Evolutionary conservation across 2,329 filamentous ascomycete genomes (phyloP).

Genomic region (Stachybotrys chartarum): DNA sequence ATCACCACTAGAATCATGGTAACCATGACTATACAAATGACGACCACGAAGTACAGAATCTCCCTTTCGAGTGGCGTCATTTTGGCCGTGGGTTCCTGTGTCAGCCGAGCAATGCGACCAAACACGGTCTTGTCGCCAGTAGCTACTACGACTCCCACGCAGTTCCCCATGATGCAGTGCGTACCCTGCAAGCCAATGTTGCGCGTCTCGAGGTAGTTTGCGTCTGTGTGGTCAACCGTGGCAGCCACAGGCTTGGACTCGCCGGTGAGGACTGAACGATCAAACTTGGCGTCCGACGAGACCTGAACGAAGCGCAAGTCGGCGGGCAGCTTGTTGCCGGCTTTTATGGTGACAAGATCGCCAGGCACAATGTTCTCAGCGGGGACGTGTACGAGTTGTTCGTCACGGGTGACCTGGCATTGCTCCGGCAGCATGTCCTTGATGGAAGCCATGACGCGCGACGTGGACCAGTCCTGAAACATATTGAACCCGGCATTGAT

Average conservation of each 20-base stretch:
- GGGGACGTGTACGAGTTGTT: conserved; percentile 37
- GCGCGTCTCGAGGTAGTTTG: conserved; percentile 70
- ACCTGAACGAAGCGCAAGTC: conserved; percentile 64
- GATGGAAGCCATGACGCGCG: conserved; percentile 71
- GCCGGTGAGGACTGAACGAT: conserved; percentile 64
- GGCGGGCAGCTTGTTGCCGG: conserved; percentile 67
- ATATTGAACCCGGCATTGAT: conserved; percentile 64
- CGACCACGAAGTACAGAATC: conserved; percentile 62
- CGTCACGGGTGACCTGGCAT: conserved; percentile 58
- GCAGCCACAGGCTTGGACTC: conserved; percentile 60
- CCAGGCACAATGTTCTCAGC: conserved; percentile 63
- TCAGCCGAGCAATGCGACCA: conserved; percentile 66
- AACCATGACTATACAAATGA: conserved; percentile 63
- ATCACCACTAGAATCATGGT: conserved; percentile 58
- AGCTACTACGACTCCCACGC: conserved; percentile 60
- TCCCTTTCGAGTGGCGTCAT: conserved; percentile 67
- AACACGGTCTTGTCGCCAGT: conserved; percentile 70
- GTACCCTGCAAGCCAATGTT: conserved; percentile 76
- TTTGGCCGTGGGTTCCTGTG: conserved; percentile 59
- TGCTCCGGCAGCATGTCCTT: conserved; percentile 73
- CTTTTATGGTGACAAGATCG: conserved; percentile 60
- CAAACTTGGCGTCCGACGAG: conserved; percentile 64
- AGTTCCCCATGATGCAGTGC: conserved; percentile 64
- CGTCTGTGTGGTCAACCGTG: conserved; percentile 58
- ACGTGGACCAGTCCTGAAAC: conserved; percentile 71